Conservation (phyloP, 441 rosid species). For the Gossypium davidsonii region DNA sequence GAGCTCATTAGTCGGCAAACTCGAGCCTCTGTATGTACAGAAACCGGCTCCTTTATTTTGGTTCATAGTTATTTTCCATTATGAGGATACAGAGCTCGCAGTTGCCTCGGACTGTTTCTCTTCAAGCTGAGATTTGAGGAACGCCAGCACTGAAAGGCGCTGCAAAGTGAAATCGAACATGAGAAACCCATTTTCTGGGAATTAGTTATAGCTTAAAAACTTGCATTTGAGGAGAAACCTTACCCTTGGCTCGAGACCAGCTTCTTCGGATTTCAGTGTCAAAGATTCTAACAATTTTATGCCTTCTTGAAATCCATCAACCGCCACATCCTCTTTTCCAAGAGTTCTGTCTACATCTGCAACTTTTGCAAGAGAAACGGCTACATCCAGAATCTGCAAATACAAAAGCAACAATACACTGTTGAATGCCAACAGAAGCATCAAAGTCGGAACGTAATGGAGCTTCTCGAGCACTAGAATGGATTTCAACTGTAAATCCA, state of each 20-base stretch:
- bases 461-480: too few relatives aligned
- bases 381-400: constrained; percentile 50
- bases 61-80: not conserved
- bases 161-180: constrained; percentile 26
- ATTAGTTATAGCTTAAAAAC: not conserved
- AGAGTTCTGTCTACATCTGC: constrained; percentile 81
- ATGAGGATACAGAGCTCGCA: not conserved
- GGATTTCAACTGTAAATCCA: too few relatives aligned
- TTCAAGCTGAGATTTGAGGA: constrained; percentile 59
- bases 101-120: constrained; percentile 41
- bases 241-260: constrained; percentile 73
- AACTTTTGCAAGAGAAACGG: constrained; percentile 89
- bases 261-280: constrained; percentile 63
- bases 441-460: too few relatives aligned
- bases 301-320: constrained; percentile 73
- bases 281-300: constrained; percentile 63
- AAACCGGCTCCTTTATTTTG: not conserved
- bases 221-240: constrained; percentile 19
- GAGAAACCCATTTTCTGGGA: not conserved
- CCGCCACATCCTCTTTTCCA: constrained; percentile 58
- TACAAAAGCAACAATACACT: too few relatives aligned
- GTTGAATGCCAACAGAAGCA: too few relatives aligned
- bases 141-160: constrained; percentile 77
- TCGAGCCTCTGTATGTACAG: constrained; percentile 12
- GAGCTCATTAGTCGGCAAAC: not conserved